Evolutionary conservation across 768 basidiomycete genomes (phyloP), one percentile per base, ranked within the genome.

Genomic region (Boletus rex-veris): DNA sequence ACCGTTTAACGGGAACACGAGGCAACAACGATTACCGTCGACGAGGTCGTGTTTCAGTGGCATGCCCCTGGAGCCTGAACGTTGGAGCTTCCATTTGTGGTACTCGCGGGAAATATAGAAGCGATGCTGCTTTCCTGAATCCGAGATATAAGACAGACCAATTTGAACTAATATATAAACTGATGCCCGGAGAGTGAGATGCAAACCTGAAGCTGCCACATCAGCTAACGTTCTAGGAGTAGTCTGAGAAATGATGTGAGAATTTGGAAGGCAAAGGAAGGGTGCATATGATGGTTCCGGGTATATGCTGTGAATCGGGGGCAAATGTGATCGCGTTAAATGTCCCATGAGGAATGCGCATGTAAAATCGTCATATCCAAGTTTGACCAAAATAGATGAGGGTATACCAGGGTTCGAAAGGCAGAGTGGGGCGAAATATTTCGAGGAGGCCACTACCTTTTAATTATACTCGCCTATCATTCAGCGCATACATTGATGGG

Each of bases 1-100:
- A 58, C 49, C 31, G 46, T 43, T 55, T 50, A 51, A 60, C 30
- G 55, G 30, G 28, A 69, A 69, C 69, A 71, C 57, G 67, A 69
- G 67, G 69, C 57, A 47, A 21, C n/a, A 51, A 53, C 43, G 43
- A 55, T 51, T 48, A 38, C 54, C 51, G 41, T 48, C 43, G n/a
- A 48, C 41, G 45, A 21, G 50, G 59, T 57, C 24, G 45, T 21
- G 33, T 19, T 35, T 14, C 37, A 14, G 45, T 50, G 53, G 52
- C 57, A 54, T 21, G 58, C 36, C 28, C 54, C 41, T 53, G 50
- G 44, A 38, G 15, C 39, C 11, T 40, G 37, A 40, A 42, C 12
- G 26, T 28, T 30, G n/a, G 6, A 37, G 33, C 51, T 54, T 41
- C 53, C 48, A 53, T 54, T 31, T 33, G 46, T 8, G 50, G 40